These are phyloP conservation scores for Boletus speciosus DNA, from an alignment of 768 basidiomycete genomes.

Conservation along the genomic window DNA sequence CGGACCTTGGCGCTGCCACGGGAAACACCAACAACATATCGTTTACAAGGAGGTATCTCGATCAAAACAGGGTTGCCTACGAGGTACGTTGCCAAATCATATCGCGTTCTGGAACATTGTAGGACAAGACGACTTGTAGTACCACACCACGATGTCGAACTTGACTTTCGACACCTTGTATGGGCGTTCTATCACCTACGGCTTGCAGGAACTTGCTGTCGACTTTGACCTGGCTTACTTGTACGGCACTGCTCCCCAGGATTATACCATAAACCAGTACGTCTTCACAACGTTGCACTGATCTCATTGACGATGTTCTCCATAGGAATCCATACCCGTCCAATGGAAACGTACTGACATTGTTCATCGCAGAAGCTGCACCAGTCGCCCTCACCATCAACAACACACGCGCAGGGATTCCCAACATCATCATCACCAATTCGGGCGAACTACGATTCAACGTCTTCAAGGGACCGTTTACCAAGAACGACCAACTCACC, in stretches of 20 bases:
- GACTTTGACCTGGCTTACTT: conserved; percentile 58
- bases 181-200: conserved; percentile 52
- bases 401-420: conserved; percentile 57
- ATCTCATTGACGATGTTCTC: neutral
- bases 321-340: conserved; percentile 60
- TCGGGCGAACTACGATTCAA: conserved; percentile 65
- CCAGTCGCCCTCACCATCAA: conserved; percentile 58
- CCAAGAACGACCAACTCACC: conserved; percentile 77
- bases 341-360: conserved; percentile 54
- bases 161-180: conserved; percentile 56
- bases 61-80: conserved; percentile 74
- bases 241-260: conserved; percentile 74
- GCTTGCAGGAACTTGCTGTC: conserved; percentile 49
- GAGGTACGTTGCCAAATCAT: conserved; percentile 42
- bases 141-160: conserved; percentile 56
- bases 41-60: conserved; percentile 71
- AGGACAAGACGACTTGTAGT: conserved; percentile 37
- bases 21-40: conserved; percentile 48
- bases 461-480: conserved; percentile 66
- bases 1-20: conserved; percentile 41
- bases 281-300: conserved; percentile 12
- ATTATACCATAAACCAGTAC: conserved; percentile 65
- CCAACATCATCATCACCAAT: conserved; percentile 64
- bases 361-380: conserved; percentile 51
- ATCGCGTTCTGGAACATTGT: neutral